Percentiles rank a stretch among this genome's conserved stretches.
Conservation (phyloP, 140 eudicot species). For the Flaveria floridana region DNA sequence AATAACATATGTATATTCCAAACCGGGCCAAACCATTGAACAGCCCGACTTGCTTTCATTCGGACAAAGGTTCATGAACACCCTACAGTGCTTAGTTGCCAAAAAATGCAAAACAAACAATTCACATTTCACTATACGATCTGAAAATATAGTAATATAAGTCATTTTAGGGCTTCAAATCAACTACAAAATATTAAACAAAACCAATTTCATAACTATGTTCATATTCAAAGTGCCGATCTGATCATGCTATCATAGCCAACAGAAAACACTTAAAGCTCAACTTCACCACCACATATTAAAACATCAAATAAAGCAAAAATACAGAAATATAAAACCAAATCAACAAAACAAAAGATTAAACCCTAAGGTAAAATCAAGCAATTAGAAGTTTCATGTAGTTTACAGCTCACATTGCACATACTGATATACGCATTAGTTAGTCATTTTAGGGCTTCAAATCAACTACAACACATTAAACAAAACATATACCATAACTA, state of each 20-base stretch:
- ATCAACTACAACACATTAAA: constrained; percentile 19
- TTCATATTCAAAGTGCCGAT: constrained; percentile 14
- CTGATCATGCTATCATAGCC: constrained; percentile 1
- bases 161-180: background rate
- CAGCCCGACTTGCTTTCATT: background rate
- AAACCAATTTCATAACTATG: constrained; percentile 1
- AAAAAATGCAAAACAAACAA: background rate
- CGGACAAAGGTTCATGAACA: background rate
- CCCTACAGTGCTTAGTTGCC: background rate
- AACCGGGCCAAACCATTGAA: background rate
- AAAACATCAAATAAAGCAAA: constrained; percentile 15
- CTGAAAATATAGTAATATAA: background rate
- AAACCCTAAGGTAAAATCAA: constrained; percentile 30
- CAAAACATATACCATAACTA: constrained; percentile 7
- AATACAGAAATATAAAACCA: background rate
- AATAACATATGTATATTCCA: too few relatives aligned
- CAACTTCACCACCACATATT: constrained; percentile 20
- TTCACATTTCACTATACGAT: background rate
- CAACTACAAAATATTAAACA: constrained; percentile 16
- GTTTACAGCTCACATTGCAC: constrained; percentile 21
- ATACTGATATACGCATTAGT: constrained; percentile 1
- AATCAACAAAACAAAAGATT: background rate
- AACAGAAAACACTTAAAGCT: constrained; percentile 7
- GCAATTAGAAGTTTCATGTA: background rate
- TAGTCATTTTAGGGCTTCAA: background rate